Conservation (phyloP, 2,329 filamentous ascomycete species). For the Trichoderma brevicompactum region DNA sequence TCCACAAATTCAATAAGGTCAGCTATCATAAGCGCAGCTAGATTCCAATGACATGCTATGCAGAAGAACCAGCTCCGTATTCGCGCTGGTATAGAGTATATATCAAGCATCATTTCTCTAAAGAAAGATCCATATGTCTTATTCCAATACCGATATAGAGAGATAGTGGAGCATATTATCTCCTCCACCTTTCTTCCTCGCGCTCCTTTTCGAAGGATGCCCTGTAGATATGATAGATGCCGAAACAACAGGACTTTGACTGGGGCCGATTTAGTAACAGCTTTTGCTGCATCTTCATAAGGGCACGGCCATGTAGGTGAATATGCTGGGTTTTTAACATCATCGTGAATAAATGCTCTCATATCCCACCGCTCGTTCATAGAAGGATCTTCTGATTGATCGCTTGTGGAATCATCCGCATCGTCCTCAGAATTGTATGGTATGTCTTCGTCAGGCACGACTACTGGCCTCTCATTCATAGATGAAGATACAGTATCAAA, state of each 20-base stretch:
- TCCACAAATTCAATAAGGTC: conserved; percentile 8
- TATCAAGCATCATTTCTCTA: conserved; percentile 2
- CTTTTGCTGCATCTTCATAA: neutral
- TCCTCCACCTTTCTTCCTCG: neutral
- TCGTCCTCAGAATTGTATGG: neutral
- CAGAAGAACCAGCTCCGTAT: conserved; percentile 8
- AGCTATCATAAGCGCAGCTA: conserved; percentile 4
- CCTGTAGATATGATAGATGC: neutral
- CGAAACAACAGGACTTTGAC: conserved; percentile 5
- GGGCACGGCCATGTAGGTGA: neutral
- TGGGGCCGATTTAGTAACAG: neutral
- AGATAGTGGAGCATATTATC: neutral
- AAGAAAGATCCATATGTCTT: conserved; percentile 8
- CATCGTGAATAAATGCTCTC: neutral
- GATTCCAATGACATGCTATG: conserved; percentile 2
- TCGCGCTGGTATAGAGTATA: neutral
- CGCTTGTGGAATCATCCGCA: neutral
- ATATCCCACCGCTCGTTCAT: neutral
- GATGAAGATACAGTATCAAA: conserved; percentile 4
- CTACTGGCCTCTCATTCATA: conserved; percentile 1
- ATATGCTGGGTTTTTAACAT: neutral
- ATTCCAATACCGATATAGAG: conserved; percentile 5
- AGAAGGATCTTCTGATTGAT: neutral
- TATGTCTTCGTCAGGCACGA: neutral
- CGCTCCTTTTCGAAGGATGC: neutral